phyloP scores from a whole-genome alignment of 1,139 yeast genomes.

The Candida tropicalis region DNA sequence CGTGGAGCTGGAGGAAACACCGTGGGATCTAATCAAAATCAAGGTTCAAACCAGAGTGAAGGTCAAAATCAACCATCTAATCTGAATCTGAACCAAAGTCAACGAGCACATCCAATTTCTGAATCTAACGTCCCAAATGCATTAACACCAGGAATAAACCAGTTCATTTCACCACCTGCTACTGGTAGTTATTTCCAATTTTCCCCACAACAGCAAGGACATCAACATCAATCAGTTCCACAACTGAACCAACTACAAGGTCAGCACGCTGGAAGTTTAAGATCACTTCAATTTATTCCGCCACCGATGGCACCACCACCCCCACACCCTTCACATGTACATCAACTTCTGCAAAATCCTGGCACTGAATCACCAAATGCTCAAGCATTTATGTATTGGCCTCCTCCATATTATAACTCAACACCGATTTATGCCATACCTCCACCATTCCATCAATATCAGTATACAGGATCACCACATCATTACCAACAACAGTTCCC shows the following conservation, averaged over 20 bases:
- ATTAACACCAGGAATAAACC: neutral
- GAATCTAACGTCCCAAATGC: neutral
- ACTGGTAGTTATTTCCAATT: neutral
- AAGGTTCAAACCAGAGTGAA: no score
- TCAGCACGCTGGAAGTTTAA: neutral
- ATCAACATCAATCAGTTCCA: neutral
- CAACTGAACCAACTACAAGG: neutral
- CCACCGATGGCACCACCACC: slow-evolving; percentile 9
- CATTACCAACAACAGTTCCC: slow-evolving; percentile 1
- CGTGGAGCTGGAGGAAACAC: neutral
- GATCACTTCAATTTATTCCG: neutral
- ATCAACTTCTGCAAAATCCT: neutral
- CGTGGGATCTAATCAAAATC: no score
- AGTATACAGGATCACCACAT: slow-evolving; percentile 3
- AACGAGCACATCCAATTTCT: neutral
- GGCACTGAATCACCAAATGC: neutral
- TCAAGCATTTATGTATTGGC: slow-evolving; percentile 1
- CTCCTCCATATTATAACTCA: slow-evolving; percentile 2
- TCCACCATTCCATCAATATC: neutral
- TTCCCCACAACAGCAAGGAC: neutral
- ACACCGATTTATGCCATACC: slow-evolving; percentile 1
- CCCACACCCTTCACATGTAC: neutral
- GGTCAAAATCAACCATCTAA: no score
- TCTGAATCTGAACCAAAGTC: no score
- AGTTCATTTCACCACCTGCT: neutral